A percentile compares a stretch with the other conserved stretches of the same genome.
Conservation (phyloP, 345 rosid species). For the Pistacia vera region DNA sequence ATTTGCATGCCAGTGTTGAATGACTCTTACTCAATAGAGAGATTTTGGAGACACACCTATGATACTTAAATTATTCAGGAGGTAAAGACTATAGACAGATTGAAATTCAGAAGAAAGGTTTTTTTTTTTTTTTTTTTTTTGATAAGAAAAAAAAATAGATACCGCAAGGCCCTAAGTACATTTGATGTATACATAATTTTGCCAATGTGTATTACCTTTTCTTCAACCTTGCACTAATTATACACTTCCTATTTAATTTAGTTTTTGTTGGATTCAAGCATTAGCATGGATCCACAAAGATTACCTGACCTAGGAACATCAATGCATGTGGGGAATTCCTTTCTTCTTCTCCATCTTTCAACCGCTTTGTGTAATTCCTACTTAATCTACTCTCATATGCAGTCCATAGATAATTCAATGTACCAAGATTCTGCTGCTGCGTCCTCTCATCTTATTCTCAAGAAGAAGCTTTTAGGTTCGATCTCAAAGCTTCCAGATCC, state of each 20-base stretch:
- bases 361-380: conserved; percentile 44
- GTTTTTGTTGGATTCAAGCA: neutral
- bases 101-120: neutral
- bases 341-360: conserved; percentile 64
- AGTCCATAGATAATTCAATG: conserved; percentile 34
- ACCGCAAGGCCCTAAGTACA: too few species aligned
- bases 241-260: neutral
- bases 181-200: too few species aligned
- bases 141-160: too few species aligned
- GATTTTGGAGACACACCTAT: neutral
- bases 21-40: neutral
- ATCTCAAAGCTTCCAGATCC: conserved; percentile 55
- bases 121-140: too few species aligned
- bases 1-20: too few species aligned
- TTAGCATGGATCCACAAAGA: neutral
- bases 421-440: conserved; percentile 18
- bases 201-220: neutral
- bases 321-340: conserved; percentile 26
- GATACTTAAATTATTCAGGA: neutral
- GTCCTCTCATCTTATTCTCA: conserved; percentile 27
- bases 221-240: neutral
- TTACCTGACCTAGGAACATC: conserved; percentile 38
- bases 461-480: conserved; percentile 28
- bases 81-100: neutral
- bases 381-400: conserved; percentile 21